A percentile compares a stretch with the other conserved stretches of the same genome.
Conservation (phyloP, 2,329 filamentous ascomycete genomes). For the Epichloe sylvatica region DNA sequence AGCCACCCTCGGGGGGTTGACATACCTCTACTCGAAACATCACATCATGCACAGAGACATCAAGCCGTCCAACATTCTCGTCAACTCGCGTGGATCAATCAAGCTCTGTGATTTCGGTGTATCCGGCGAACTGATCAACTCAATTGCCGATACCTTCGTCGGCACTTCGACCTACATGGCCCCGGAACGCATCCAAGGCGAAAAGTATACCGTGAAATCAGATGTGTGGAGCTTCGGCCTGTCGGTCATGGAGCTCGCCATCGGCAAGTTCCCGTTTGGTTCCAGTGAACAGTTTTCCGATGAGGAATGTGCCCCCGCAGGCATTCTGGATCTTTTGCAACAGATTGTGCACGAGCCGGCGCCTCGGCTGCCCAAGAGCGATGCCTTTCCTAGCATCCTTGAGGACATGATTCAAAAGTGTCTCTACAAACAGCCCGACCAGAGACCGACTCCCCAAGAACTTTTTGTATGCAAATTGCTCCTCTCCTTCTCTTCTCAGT, state of each 20-base stretch:
- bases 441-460: constrained; percentile 82
- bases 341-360: constrained; percentile 96
- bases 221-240: constrained; percentile 98
- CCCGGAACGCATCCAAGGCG: constrained; percentile 91
- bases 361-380: constrained; percentile 86
- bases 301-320: constrained; percentile 70
- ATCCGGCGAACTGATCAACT: constrained; percentile 95
- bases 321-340: constrained; percentile 88
- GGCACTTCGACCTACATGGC: constrained; percentile 99
- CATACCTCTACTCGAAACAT: constrained; percentile 88
- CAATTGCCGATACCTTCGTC: constrained; percentile 94
- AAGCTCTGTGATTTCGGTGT: constrained; percentile 98
- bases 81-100: constrained; percentile 88
- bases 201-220: constrained; percentile 93
- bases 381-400: constrained; percentile 87
- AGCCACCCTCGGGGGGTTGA: constrained; percentile 81
- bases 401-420: constrained; percentile 98
- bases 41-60: constrained; percentile 99
- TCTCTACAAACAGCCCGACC: constrained; percentile 74
- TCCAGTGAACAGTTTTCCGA: constrained; percentile 57
- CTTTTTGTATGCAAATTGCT: constrained; percentile 52
- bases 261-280: constrained; percentile 92
- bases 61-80: constrained; percentile 93
- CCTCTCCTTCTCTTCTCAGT: neutral
- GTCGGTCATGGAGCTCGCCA: constrained; percentile 90